These are phyloP conservation scores for Claviceps paspali DNA, from an alignment of 2,329 filamentous ascomycete genomes.

Conservation along the genomic window DNA sequence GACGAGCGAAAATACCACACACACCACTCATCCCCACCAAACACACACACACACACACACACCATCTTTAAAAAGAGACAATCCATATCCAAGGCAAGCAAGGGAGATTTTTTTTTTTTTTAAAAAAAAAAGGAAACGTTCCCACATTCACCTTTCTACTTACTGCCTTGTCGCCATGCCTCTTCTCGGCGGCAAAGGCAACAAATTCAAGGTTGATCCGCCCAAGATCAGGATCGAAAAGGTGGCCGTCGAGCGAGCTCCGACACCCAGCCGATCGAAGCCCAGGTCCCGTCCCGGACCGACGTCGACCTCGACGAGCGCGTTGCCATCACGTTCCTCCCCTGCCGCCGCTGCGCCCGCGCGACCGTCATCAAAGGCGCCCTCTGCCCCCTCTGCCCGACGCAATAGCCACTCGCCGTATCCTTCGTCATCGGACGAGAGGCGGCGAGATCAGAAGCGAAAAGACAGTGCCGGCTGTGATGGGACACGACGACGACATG, in stretches of 20 bases:
- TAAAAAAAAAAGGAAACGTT: too few species aligned
- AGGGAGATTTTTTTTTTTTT: neutral
- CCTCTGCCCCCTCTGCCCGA: conserved; percentile 16
- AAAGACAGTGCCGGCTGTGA: too few species aligned
- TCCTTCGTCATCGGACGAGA: conserved; percentile 25
- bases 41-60: too few species aligned
- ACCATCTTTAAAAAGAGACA: too few species aligned
- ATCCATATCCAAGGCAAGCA: too few species aligned
- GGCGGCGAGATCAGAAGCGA: conserved; percentile 29
- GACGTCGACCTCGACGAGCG: conserved; percentile 3
- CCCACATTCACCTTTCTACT: too few species aligned
- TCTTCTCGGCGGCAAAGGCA: conserved; percentile 27
- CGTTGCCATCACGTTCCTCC: conserved; percentile 17
- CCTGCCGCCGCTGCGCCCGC: conserved; percentile 11
- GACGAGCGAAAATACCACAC: too few species aligned
- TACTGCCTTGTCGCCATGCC: conserved; percentile 15
- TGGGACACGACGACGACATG: conserved; percentile 5
- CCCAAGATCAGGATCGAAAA: conserved; percentile 37
- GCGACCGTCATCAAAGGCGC: conserved; percentile 26
- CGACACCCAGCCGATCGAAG: conserved; percentile 22
- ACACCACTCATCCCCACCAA: too few species aligned
- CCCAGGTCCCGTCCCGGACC: conserved; percentile 16
- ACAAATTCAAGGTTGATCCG: conserved; percentile 36
- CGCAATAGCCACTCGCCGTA: conserved; percentile 28
- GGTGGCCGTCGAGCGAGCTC: conserved; percentile 27